Percentiles rank a stretch among this genome's conserved stretches.
Evolutionary conservation across 768 basidiomycete genomes (phyloP).

Genomic region (Lactarius pseudohatsudake): DNA sequence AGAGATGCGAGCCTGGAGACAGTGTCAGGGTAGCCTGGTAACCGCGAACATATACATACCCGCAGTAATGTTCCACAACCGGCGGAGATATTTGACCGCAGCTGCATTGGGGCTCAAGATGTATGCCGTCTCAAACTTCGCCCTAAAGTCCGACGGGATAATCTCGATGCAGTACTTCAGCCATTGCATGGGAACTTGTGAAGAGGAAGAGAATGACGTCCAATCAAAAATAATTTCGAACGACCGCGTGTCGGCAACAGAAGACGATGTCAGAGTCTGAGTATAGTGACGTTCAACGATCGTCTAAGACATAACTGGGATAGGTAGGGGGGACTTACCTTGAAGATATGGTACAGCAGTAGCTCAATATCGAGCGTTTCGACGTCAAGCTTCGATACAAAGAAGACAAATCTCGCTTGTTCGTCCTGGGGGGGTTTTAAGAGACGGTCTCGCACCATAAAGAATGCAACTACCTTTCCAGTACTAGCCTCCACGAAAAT

Average conservation of each 20-base stretch:
- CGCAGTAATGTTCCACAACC: constrained; percentile 68
- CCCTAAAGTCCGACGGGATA: constrained; percentile 66
- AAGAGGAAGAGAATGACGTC: constrained; percentile 70
- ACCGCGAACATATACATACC: constrained; percentile 38
- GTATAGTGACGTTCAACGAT: background rate
- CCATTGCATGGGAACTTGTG: constrained; percentile 82
- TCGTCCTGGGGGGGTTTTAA: constrained; percentile 38
- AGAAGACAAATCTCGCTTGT: constrained; percentile 57
- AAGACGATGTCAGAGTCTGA: constrained; percentile 53
- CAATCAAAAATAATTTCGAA: constrained; percentile 83
- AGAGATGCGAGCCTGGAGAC: constrained; percentile 23
- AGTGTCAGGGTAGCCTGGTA: constrained; percentile 2
- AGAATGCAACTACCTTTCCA: constrained; percentile 41
- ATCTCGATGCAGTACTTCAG: constrained; percentile 75
- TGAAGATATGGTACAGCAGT: constrained; percentile 75
- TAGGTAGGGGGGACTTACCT: constrained; percentile 43
- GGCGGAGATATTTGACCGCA: constrained; percentile 70
- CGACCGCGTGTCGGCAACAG: constrained; percentile 44
- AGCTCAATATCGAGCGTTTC: constrained; percentile 79
- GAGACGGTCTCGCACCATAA: background rate
- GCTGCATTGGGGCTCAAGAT: constrained; percentile 73
- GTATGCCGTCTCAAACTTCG: constrained; percentile 58
- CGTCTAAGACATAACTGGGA: background rate
- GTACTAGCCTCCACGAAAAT: constrained; percentile 62
- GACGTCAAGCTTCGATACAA: constrained; percentile 69